Evolutionary conservation across 805 yeast genomes (phyloP), one percentile per base, ranked within the genome.

Genomic region (Metschnikowia lachancei): DNA sequence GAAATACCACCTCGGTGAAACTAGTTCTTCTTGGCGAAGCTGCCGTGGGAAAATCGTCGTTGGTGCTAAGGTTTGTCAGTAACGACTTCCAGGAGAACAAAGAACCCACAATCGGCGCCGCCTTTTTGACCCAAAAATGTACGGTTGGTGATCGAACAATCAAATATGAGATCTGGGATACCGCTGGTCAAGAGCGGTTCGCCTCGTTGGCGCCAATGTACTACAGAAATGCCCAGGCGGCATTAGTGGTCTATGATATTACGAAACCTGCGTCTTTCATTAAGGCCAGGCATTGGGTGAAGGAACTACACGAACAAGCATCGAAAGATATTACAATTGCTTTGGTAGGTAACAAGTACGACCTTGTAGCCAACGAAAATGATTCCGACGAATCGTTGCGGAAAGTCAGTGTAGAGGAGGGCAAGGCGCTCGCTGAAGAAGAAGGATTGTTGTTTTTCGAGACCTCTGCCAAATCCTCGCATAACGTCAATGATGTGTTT

Each of bases 391-490:
- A 78, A 45, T 66, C 71, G 19, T 71, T 78, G 51, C 77, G 96
- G 58, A 87, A 87, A 65, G 96, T 92, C 22, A 82, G 89, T 28
- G 74, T 78, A 41, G 91, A 86, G 56, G 98, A 94, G 64, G 99
- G 97, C 32, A 75, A 83, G 66, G 80, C 78, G 47, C 74, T 92
- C 49, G 97, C 98, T 3, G 86, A 87, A 33, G 97, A 94, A 60
- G 97, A 92, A 68, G 90, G 87, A 1, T 72, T 94, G 49, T 69
- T 94, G 54, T 92, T 92, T 62, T 92, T 87, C 62, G 99, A 92
- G 70, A 89, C 97, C 7, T 83, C 94, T 63, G 99, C 99, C 17
- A 92, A 92, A 72, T 82, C 95, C 3, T 86, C 92, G 14, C 76
- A 77, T 59, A 90, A 91, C 60, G 97, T 92, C 33, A 88, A 86